A percentile compares a stretch with the other conserved stretches of the same genome.
These are phyloP conservation scores for Alternaria hordeiaustralica DNA, from an alignment of 2,329 filamentous ascomycete species.

Conservation along the genomic window DNA sequence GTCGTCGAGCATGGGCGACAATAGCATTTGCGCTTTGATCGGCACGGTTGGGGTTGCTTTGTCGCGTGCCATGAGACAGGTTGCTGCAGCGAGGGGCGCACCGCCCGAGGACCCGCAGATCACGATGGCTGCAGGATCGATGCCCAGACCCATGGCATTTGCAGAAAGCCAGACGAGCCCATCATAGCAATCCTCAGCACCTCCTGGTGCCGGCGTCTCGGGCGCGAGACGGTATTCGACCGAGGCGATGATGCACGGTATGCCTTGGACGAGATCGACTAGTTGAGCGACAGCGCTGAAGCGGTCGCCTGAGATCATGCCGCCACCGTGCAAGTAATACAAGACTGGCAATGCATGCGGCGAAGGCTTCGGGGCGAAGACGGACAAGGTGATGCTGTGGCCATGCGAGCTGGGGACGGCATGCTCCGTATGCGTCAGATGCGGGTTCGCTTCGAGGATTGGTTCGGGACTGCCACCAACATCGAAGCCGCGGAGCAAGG, in stretches of 20 bases:
- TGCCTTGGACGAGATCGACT: slow-evolving; percentile 18
- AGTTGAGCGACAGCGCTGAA: slow-evolving; percentile 17
- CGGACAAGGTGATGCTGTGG: slow-evolving; percentile 65
- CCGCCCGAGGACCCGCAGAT: slow-evolving; percentile 19
- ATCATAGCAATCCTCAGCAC: slow-evolving; percentile 23
- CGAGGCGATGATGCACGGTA: slow-evolving; percentile 18
- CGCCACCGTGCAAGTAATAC: slow-evolving; percentile 68
- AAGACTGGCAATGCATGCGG: slow-evolving; percentile 71
- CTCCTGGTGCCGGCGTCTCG: slow-evolving; percentile 19
- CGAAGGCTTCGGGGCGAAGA: slow-evolving; percentile 59
- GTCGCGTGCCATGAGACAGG: slow-evolving; percentile 23
- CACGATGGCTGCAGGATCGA: slow-evolving; percentile 20
- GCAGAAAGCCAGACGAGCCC: slow-evolving; percentile 20
- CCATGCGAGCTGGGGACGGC: slow-evolving; percentile 18
- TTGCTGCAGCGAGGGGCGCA: slow-evolving; percentile 14
- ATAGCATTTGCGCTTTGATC: slow-evolving; percentile 23
- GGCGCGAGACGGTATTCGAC: slow-evolving; percentile 24
- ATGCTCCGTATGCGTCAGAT: slow-evolving; percentile 59
- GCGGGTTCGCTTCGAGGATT: slow-evolving; percentile 63
- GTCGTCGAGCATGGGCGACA: slow-evolving; percentile 21
- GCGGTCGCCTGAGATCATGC: slow-evolving; percentile 23
- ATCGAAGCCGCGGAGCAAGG: slow-evolving; percentile 13
- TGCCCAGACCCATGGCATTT: slow-evolving; percentile 17
- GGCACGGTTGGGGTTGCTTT: slow-evolving; percentile 1
- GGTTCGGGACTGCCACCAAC: slow-evolving; percentile 34